Conservation (phyloP, 2,329 filamentous ascomycete species). For the Xylaria sp. region DNA sequence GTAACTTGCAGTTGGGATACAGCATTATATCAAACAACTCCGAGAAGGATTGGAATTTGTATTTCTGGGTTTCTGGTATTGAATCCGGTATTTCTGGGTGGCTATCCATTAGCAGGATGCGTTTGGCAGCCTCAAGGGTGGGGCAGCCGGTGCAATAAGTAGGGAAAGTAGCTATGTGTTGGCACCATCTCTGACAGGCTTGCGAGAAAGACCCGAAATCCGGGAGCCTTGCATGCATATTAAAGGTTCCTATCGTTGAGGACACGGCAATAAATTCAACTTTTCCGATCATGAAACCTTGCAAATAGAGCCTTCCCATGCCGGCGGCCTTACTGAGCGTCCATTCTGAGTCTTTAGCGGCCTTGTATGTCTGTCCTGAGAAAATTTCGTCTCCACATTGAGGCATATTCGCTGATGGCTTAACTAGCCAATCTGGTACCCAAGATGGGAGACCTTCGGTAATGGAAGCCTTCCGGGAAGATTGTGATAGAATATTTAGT, state of each 20-base stretch:
- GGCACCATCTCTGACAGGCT: slow-evolving; percentile 13
- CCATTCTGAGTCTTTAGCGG: neutral
- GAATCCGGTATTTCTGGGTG: neutral
- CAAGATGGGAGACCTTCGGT: slow-evolving; percentile 19
- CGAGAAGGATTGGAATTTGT: neutral
- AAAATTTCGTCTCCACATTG: no score
- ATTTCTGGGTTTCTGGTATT: neutral
- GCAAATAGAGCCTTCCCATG: slow-evolving; percentile 4
- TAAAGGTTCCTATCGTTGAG: neutral
- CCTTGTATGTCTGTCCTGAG: neutral
- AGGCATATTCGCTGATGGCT: neutral
- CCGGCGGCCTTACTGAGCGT: neutral
- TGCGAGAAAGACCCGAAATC: neutral
- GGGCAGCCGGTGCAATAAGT: neutral
- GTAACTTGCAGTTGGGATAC: slow-evolving; percentile 14
- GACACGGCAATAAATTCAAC: slow-evolving; percentile 1
- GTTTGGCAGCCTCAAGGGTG: neutral
- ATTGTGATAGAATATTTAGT: neutral
- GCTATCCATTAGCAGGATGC: neutral
- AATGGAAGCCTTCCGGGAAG: neutral
- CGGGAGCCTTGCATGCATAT: neutral
- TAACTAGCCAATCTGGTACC: slow-evolving; percentile 17
- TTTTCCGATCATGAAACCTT: slow-evolving; percentile 10
- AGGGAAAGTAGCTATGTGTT: neutral
- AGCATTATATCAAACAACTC: slow-evolving; percentile 17